Evolutionary conservation across 2,329 filamentous ascomycete genomes (phyloP), one percentile per base, ranked within the genome.

Genomic region (Beauveria scarabaeidicola): DNA sequence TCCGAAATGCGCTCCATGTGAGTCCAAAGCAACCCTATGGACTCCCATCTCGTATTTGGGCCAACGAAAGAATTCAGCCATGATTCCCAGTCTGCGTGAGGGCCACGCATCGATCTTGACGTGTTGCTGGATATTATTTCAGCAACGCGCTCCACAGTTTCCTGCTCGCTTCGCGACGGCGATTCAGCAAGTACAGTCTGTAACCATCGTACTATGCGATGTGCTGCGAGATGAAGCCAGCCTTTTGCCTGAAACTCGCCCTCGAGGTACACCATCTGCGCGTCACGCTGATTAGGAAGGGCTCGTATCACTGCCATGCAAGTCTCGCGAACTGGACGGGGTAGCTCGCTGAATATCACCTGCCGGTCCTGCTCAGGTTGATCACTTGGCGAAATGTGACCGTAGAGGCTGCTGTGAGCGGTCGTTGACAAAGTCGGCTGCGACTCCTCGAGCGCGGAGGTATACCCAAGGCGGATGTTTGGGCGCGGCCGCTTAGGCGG

Each of bases 11-110:
- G 32, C 43, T 58, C 54, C 48, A 58, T 52, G 19, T 61, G 53
- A n/a, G 54, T 51, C 54, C 54, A 78, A 1, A 77, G 64, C 8
- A 77, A 55, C 0, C 76, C 76, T 1, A 79, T 58, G 0, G 73
- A 72, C 56, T 79, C 77, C 77, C 77, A 79, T 1, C 77, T 71
- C 21, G 75, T 66, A 19, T 72, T 72, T 0, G 62, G 60, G 0
- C 75, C 75, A 0, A 67, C 68, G 47, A 78, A 75, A 40, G 76
- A 74, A 1, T 64, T 65, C 0, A 73, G 62, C 75, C 75, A 79
- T 17, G 65, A 65, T 2, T 71, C 63, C 0, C 72, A 63, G 21
- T 71, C 67, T 0, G 67, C 61, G 8, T 73, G 68, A 0, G 73
- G 66, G 17, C 78, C 75, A 0, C 62, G 63, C 10, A 77, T 66